These are phyloP conservation scores for Mychonastes homosphaera DNA, from an alignment of 139 green algal genomes.

Conservation along the genomic window DNA sequence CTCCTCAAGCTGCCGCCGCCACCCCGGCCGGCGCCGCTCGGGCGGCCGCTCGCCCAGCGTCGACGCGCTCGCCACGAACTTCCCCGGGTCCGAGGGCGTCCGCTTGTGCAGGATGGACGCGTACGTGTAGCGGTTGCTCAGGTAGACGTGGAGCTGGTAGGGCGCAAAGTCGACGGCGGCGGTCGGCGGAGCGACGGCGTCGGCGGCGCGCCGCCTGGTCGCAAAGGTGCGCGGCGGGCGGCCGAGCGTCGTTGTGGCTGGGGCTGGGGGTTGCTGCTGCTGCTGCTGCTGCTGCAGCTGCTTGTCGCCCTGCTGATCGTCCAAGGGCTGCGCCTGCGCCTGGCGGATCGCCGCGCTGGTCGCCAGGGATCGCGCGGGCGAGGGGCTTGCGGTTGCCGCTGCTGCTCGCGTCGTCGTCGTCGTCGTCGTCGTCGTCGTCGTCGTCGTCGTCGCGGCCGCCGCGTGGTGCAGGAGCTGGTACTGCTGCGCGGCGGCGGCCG, in stretches of 20 bases:
- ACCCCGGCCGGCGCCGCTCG: too few relatives aligned
- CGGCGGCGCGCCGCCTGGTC: constrained; percentile 11
- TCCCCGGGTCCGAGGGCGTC: constrained; percentile 11
- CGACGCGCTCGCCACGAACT: constrained; percentile 13
- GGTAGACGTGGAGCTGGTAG: constrained; percentile 7
- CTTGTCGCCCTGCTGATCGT: not conserved
- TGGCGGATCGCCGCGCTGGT: too few relatives aligned
- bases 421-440: too few relatives aligned
- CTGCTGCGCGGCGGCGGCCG: too few relatives aligned
- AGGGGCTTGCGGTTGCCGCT: too few relatives aligned
- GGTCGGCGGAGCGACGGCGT: not conserved
- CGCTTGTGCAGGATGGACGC: constrained; percentile 14
- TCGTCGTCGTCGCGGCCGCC: too few relatives aligned
- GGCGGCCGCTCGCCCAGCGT: too few relatives aligned
- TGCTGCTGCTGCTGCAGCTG: not conserved
- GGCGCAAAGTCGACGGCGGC: not conserved
- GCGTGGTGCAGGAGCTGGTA: too few relatives aligned
- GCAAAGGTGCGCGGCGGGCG: constrained; percentile 29
- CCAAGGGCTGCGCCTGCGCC: too few relatives aligned
- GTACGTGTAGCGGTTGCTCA: constrained; percentile 10
- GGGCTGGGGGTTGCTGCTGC: not conserved
- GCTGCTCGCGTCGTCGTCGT: too few relatives aligned
- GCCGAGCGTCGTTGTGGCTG: constrained; percentile 9
- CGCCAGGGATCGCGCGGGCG: too few relatives aligned
- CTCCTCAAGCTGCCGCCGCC: not conserved